Evolutionary conservation across 441 rosid species (phyloP).

Genomic region (Capsella rubella): DNA sequence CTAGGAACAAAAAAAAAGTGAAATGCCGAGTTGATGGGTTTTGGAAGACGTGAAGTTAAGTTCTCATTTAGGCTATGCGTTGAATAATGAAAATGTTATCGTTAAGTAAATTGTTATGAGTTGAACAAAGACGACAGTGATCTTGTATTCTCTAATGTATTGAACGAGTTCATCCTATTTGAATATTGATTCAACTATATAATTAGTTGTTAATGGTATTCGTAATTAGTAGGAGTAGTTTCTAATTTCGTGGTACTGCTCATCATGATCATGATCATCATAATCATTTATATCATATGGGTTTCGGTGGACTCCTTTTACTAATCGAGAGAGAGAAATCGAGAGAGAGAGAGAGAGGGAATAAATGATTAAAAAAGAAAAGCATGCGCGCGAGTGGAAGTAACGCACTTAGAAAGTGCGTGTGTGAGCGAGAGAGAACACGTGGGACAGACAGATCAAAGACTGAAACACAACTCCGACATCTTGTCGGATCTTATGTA

Average conservation of each 20-base stretch:
- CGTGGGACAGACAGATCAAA: conserved; percentile 44
- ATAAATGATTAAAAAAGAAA: conserved; percentile 25
- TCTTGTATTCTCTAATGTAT: too few species aligned
- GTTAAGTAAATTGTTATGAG: too few species aligned
- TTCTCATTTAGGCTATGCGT: too few species aligned
- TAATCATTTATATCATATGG: too few species aligned
- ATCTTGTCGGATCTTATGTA: conserved; percentile 43
- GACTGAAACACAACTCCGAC: conserved; percentile 39
- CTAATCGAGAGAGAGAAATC: not conserved
- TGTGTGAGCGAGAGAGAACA: conserved; percentile 15
- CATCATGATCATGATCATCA: not conserved
- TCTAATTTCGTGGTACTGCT: not conserved
- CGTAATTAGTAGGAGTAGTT: too few species aligned
- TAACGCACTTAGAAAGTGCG: conserved; percentile 23
- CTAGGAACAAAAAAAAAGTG: not conserved
- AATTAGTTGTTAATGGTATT: too few species aligned
- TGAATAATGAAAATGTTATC: too few species aligned
- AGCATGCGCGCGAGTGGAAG: conserved; percentile 43
- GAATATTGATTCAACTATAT: too few species aligned
- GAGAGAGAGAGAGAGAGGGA: not conserved
- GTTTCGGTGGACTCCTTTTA: not conserved
- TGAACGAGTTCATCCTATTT: too few species aligned
- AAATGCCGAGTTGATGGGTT: not conserved
- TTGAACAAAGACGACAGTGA: too few species aligned
- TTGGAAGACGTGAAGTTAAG: not conserved